Evolutionary conservation across 805 yeast species (phyloP), one percentile per base, ranked within the genome.

Genomic region (Yueomyces sinensis): DNA sequence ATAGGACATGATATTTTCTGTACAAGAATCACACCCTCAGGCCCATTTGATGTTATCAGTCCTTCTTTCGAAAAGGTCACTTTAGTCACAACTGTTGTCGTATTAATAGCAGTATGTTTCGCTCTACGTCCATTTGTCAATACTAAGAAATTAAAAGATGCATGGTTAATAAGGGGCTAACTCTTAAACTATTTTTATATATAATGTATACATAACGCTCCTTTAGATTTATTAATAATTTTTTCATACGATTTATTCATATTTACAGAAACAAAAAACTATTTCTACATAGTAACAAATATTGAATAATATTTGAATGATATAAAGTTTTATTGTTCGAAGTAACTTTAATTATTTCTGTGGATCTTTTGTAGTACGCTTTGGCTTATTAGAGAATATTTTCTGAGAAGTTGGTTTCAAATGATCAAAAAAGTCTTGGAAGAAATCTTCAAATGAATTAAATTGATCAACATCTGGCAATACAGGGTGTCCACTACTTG

Each of bases 21-120:
- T 49, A 77, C 93, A 0, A 65, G 74, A 37, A 66, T 81, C 14
- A 70, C 79, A 33, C 95, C 97, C 1, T 82, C 95, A 0, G 71
- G 72, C 30, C 82, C 83, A 28, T 87, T 82, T 57, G 98, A 89
- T 58, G 63, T 72, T 33, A 65, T 89, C 52, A 70, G 76, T 18
- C 59, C 66, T 22, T 64, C 66, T 34, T 91, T 91, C 50, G 83
- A 78, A 45, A 79, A 73, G 47, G 50, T 61, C 13, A 77, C 74
- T 44, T 66, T 89, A 30, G 32, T 79, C 5, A 41, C 64, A 5
- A 82, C 95, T 1, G 66, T 87, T 3, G 54, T 58, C 0, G 62
- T 66, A 0, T 60, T 87, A 32, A 35, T 71, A 1, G 52, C 62
- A 0, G 63, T 63, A 0, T 71, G 71, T 31, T 41, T 65, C 5